Percentiles rank a stretch among this genome's conserved stretches.
Conservation (phyloP, 2,329 filamentous ascomycete genomes). For the Leptographium lundbergii region DNA sequence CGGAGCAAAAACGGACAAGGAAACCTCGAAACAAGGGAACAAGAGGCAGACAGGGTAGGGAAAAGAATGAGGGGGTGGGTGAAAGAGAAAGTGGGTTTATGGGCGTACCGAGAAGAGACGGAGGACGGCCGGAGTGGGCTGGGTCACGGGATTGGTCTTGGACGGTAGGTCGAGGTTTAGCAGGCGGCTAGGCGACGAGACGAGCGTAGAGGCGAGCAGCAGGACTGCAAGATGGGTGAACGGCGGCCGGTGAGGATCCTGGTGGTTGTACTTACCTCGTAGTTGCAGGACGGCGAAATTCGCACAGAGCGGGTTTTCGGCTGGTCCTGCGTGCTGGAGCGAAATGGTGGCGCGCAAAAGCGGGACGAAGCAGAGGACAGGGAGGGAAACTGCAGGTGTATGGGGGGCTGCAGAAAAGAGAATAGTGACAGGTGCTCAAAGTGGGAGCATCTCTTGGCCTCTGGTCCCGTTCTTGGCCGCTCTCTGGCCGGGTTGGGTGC, state of each 20-base stretch:
- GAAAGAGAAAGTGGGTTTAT: background rate
- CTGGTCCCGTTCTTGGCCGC: no score
- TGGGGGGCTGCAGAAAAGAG: no score
- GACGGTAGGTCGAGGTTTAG: background rate
- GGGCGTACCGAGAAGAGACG: conserved; percentile 4
- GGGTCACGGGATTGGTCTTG: background rate
- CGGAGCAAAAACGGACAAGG: background rate
- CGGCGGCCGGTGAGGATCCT: background rate
- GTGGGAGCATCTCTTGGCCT: no score
- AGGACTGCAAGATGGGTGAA: background rate
- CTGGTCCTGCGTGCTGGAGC: no score
- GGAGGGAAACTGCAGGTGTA: no score
- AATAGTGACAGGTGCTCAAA: no score
- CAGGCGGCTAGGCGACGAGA: background rate
- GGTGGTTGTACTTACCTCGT: no score
- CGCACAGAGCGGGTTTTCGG: no score
- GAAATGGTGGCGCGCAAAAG: no score
- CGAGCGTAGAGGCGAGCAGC: background rate
- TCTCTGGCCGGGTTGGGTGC: no score
- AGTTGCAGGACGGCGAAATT: no score
- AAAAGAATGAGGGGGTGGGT: background rate
- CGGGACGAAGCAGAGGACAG: no score
- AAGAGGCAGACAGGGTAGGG: background rate
- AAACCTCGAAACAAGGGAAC: background rate
- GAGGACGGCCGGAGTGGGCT: conserved; percentile 2